Conservation (phyloP, 345 rosid genomes). For the Streptanthus diversifolius region DNA sequence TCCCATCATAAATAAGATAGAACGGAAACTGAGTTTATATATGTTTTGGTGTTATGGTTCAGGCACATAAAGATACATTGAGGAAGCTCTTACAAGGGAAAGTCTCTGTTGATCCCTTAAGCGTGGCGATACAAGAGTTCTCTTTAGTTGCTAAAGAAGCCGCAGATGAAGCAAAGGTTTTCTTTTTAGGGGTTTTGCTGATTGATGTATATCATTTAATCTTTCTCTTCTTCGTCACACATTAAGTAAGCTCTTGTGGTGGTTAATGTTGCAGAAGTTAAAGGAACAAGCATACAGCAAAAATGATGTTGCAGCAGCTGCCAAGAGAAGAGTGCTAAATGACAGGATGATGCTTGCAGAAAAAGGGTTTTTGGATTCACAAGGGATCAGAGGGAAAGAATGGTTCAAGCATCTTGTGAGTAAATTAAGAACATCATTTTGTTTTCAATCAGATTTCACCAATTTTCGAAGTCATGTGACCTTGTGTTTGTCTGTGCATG, state of each 20-base stretch:
- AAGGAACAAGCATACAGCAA: conserved; percentile 31
- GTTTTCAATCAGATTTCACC: neutral
- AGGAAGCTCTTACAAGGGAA: conserved; percentile 45
- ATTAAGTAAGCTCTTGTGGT: neutral
- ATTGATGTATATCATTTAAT: neutral
- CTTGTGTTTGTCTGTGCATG: neutral
- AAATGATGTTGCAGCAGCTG: conserved; percentile 29
- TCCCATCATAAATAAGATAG: neutral
- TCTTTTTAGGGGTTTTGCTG: neutral
- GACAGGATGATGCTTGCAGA: conserved; percentile 86
- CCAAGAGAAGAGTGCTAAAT: conserved; percentile 59
- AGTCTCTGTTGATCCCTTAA: conserved; percentile 52
- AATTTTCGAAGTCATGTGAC: neutral
- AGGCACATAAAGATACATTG: conserved; percentile 52
- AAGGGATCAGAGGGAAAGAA: conserved; percentile 66
- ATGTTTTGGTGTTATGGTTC: conserved; percentile 21
- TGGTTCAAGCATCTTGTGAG: conserved; percentile 99
- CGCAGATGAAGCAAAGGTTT: conserved; percentile 57
- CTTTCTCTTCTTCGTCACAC: neutral
- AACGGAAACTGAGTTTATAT: neutral
- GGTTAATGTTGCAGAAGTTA: conserved; percentile 43
- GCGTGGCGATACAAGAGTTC: conserved; percentile 55
- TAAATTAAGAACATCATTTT: neutral
- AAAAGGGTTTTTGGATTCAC: conserved; percentile 81
- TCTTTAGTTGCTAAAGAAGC: conserved; percentile 52